These are phyloP conservation scores for Malania oleifera DNA, from an alignment of 164 flowering plant genomes.

Conservation along the genomic window DNA sequence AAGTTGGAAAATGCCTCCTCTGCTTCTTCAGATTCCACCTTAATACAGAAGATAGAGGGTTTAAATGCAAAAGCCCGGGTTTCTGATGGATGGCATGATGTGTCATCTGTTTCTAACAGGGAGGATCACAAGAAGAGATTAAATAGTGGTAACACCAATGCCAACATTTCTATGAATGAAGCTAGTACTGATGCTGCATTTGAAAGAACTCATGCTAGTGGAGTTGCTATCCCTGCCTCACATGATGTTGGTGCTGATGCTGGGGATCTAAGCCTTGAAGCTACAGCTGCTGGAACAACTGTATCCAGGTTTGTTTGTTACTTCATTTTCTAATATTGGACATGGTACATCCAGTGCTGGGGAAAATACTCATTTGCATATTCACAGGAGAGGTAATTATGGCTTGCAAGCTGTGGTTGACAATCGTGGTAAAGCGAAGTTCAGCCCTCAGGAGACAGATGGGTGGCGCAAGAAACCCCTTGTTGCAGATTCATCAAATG, in stretches of 20 bases:
- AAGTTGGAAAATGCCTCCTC: constrained; percentile 24
- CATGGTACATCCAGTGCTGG: constrained; percentile 14
- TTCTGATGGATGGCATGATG: constrained; percentile 48
- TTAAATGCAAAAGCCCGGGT: constrained; percentile 69
- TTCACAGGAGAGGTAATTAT: constrained; percentile 41
- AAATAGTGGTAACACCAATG: constrained; percentile 23
- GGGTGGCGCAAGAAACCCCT: constrained; percentile 52
- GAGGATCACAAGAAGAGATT: constrained; percentile 34
- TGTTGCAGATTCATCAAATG: constrained; percentile 18
- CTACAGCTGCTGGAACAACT: constrained; percentile 17
- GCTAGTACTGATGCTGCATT: constrained; percentile 17
- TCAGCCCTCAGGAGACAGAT: constrained; percentile 44
- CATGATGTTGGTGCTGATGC: constrained; percentile 18
- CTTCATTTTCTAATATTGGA: constrained; percentile 7
- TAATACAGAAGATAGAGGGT: constrained; percentile 76
- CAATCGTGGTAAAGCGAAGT: constrained; percentile 48
- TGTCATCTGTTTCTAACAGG: constrained; percentile 20
- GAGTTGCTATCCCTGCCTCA: constrained; percentile 16
- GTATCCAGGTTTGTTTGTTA: constrained; percentile 28
- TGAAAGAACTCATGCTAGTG: constrained; percentile 26
- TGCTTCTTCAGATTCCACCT: constrained; percentile 29
- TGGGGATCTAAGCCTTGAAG: constrained; percentile 31
- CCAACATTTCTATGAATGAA: constrained; percentile 19
- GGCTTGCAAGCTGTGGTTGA: constrained; percentile 47
- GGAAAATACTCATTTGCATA: constrained; percentile 18